These are phyloP conservation scores for Penicillium canescens DNA, from an alignment of 495 filamentous ascomycete genomes.

Conservation along the genomic window DNA sequence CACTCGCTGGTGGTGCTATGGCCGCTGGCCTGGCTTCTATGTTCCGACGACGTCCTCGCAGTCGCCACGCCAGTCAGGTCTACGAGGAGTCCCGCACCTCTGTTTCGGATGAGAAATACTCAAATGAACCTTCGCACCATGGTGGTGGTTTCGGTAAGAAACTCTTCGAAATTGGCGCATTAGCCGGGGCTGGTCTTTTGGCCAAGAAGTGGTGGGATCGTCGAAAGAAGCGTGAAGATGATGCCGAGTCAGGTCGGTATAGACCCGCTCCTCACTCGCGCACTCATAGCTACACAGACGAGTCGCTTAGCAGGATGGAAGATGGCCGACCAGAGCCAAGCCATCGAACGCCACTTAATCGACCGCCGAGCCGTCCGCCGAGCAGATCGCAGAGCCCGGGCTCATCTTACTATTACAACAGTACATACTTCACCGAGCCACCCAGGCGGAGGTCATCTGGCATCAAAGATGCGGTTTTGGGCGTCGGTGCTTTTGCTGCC, in stretches of 20 bases:
- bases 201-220: constrained; percentile 65
- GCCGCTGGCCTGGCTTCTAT: constrained; percentile 64
- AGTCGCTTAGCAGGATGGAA: constrained; percentile 43
- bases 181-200: constrained; percentile 64
- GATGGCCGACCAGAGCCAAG: constrained; percentile 42
- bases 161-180: constrained; percentile 64
- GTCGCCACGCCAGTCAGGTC: constrained; percentile 31
- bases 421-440: constrained; percentile 42
- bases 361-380: constrained; percentile 38
- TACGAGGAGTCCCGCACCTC: constrained; percentile 49
- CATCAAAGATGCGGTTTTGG: constrained; percentile 63
- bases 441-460: constrained; percentile 41
- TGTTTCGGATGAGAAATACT: constrained; percentile 63
- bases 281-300: constrained; percentile 44
- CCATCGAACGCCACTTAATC: constrained; percentile 43
- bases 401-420: constrained; percentile 47
- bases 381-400: constrained; percentile 44
- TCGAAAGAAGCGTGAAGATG: constrained; percentile 54
- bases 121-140: constrained; percentile 42
- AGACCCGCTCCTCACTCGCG: constrained; percentile 45
- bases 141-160: constrained; percentile 62
- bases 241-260: constrained; percentile 54
- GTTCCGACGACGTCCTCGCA: constrained; percentile 44
- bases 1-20: constrained; percentile 53
- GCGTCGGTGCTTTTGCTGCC: constrained; percentile 65